Conservation (phyloP, 2,329 filamentous ascomycete species). For the Cadophora luteo-olivacea region DNA sequence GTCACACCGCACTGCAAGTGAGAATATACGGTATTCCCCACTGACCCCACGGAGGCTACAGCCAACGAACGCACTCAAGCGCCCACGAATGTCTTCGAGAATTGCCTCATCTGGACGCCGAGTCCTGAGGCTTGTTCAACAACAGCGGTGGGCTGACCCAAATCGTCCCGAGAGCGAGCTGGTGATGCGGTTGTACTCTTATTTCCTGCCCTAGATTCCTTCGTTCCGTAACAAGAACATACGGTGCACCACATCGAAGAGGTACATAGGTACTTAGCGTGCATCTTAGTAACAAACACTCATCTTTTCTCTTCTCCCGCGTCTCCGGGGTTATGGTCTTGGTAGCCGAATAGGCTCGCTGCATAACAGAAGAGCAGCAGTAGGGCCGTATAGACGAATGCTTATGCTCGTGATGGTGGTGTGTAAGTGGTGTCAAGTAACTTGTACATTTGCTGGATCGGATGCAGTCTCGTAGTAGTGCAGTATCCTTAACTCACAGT, state of each 20-base stretch:
- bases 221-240: not conserved
- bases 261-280: not conserved
- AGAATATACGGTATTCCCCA: constrained; percentile 11
- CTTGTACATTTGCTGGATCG: constrained; percentile 3
- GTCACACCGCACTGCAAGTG: not conserved
- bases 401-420: not conserved
- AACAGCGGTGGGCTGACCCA: constrained; percentile 3
- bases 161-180: not conserved
- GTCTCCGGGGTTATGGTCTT: not conserved
- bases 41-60: not conserved
- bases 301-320: not conserved
- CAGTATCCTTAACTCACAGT: not conserved
- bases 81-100: not conserved
- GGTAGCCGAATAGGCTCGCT: not conserved
- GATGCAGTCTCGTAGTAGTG: not conserved
- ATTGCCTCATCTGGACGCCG: constrained; percentile 7
- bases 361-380: not conserved
- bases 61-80: not conserved
- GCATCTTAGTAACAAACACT: too few species aligned
- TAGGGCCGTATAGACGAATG: not conserved
- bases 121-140: not conserved
- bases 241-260: not conserved
- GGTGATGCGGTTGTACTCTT: not conserved
- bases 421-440: not conserved
- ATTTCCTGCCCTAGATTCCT: not conserved